Conservation (phyloP, 495 filamentous ascomycete species). For the Oleoguttula mirabilis region DNA sequence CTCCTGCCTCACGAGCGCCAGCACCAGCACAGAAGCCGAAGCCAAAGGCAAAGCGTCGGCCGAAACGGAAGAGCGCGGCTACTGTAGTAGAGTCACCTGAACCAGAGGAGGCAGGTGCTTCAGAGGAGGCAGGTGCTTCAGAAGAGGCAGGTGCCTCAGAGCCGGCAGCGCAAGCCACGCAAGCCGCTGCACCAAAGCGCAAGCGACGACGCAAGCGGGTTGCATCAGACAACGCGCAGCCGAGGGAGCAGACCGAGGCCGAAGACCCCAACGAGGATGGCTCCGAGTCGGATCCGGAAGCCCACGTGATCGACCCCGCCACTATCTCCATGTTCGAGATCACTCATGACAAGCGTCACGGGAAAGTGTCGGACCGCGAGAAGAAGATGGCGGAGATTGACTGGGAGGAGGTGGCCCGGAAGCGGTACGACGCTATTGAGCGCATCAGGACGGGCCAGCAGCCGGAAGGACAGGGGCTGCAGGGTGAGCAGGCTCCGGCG, state of each 20-base stretch:
- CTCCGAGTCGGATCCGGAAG: constrained; percentile 50
- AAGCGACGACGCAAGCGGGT: too few species aligned
- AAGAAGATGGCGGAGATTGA: constrained; percentile 44
- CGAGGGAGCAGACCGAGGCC: background rate
- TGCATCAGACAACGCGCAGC: too few species aligned
- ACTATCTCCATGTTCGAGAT: constrained; percentile 74
- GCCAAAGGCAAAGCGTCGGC: too few species aligned
- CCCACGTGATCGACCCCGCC: constrained; percentile 52
- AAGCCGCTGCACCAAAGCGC: too few species aligned
- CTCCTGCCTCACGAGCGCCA: too few species aligned
- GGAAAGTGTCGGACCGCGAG: constrained; percentile 67
- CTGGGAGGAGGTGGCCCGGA: constrained; percentile 38
- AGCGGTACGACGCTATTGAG: constrained; percentile 28
- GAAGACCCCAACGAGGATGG: constrained; percentile 22
- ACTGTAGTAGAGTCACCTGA: too few species aligned
- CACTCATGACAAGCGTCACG: constrained; percentile 61
- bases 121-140: too few species aligned
- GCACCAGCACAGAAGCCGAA: too few species aligned
- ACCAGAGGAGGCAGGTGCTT: too few species aligned
- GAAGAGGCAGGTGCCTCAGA: too few species aligned
- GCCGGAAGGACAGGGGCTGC: background rate
- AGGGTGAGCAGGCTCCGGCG: background rate
- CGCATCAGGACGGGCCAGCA: constrained; percentile 5
- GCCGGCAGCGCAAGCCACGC: too few species aligned
- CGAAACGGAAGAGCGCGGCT: too few species aligned